These are phyloP conservation scores for Aphanomyces cochlioides DNA, from an alignment of 352 stramenopile genomes.

Conservation along the genomic window DNA sequence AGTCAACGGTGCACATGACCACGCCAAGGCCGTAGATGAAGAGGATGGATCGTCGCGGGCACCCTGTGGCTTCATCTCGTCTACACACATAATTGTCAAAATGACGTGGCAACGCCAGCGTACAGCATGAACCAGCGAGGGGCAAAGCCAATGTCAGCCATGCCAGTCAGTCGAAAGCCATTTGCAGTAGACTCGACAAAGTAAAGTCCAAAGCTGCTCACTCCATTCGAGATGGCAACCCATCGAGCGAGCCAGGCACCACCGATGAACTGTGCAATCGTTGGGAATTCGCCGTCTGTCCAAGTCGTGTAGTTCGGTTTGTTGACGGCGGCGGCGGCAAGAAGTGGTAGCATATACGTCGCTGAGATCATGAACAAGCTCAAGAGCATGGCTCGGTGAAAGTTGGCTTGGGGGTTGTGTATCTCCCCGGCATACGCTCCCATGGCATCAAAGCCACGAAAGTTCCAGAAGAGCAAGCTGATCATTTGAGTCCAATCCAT, in stretches of 20 bases:
- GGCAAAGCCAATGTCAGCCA: constrained; percentile 86
- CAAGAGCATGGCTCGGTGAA: constrained; percentile 84
- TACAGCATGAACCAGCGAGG: constrained; percentile 84
- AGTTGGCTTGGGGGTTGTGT: constrained; percentile 72
- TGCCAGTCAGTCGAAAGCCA: constrained; percentile 85
- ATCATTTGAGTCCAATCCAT: constrained; percentile 83
- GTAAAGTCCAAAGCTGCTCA: constrained; percentile 92
- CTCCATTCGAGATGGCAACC: constrained; percentile 84
- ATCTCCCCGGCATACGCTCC: constrained; percentile 91
- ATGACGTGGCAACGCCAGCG: constrained; percentile 32
- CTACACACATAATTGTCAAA: constrained; percentile 36
- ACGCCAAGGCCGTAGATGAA: constrained; percentile 85
- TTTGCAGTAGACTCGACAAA: constrained; percentile 93
- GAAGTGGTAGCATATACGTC: constrained; percentile 88
- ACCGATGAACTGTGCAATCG: constrained; percentile 81
- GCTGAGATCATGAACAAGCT: constrained; percentile 76
- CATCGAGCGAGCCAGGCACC: constrained; percentile 84
- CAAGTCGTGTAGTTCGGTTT: constrained; percentile 77
- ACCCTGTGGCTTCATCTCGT: constrained; percentile 48
- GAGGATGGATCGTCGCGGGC: constrained; percentile 65
- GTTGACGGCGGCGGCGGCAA: constrained; percentile 84
- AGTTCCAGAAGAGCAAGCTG: constrained; percentile 96
- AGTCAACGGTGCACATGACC: constrained; percentile 84
- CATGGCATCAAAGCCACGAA: constrained; percentile 93
- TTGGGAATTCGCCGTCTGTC: constrained; percentile 89